Conservation (phyloP, 352 stramenopile genomes). For the Phytopythium aichiense region DNA sequence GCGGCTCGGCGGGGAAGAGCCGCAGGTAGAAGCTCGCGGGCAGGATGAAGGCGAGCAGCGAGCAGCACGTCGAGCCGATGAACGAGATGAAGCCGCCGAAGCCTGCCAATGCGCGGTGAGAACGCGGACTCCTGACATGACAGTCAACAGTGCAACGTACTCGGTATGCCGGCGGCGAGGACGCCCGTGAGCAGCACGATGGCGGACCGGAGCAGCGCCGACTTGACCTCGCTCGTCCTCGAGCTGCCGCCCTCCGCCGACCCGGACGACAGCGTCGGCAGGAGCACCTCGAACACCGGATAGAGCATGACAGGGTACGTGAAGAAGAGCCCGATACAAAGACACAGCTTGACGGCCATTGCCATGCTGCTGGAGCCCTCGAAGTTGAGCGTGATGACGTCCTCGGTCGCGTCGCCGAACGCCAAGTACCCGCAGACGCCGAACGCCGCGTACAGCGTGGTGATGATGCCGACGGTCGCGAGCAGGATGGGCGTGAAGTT, state of each 20-base stretch:
- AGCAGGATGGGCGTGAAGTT: conserved; percentile 76
- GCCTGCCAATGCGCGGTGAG: conserved; percentile 28
- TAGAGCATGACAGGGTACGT: conserved; percentile 94
- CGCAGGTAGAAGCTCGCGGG: conserved; percentile 82
- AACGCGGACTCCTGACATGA: neutral
- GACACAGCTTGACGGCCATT: conserved; percentile 80
- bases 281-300: conserved; percentile 82
- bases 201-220: conserved; percentile 35
- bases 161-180: conserved; percentile 74
- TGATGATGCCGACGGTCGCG: conserved; percentile 76
- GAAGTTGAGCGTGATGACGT: conserved; percentile 90
- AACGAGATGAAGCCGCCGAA: conserved; percentile 92
- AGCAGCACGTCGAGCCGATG: conserved; percentile 89
- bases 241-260: conserved; percentile 10
- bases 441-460: conserved; percentile 84
- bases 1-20: conserved; percentile 44
- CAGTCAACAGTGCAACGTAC: conserved; percentile 13
- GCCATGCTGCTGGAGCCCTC: conserved; percentile 44
- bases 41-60: conserved; percentile 87
- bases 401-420: conserved; percentile 76
- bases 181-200: conserved; percentile 78
- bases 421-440: conserved; percentile 84
- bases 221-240: conserved; percentile 12
- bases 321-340: conserved; percentile 88
- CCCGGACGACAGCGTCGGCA: conserved; percentile 25